phyloP scores from a whole-genome alignment of 768 basidiomycete genomes.

The Psilocybe tampanensis region DNA sequence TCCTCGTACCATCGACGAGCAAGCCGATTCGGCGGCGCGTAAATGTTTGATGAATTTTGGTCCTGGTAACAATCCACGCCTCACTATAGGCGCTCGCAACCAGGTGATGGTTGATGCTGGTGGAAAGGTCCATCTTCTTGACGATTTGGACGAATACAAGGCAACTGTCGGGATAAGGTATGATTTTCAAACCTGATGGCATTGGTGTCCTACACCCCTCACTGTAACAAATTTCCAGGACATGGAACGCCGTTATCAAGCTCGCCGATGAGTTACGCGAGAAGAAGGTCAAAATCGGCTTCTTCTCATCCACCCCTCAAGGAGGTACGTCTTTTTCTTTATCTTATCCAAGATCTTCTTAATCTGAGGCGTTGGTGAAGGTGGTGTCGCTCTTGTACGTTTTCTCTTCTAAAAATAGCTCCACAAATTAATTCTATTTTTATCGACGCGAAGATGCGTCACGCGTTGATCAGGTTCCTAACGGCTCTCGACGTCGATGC shows the following conservation, averaged over 20 bases:
- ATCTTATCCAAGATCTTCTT: conserved; percentile 8
- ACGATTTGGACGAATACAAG: conserved; percentile 78
- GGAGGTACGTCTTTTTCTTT: conserved; percentile 58
- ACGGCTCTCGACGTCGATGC: conserved; percentile 77
- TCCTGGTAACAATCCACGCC: conserved; percentile 81
- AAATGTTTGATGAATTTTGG: conserved; percentile 85
- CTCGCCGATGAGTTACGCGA: conserved; percentile 84
- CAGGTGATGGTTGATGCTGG: conserved; percentile 87
- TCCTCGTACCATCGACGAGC: conserved; percentile 77
- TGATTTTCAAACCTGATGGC: conserved; percentile 3
- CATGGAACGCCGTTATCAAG: conserved; percentile 82
- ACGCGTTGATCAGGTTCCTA: conserved; percentile 89
- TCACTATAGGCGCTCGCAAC: conserved; percentile 81
- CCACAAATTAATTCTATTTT: conserved; percentile 23
- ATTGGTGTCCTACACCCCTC: conserved; percentile 6
- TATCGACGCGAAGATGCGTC: conserved; percentile 74
- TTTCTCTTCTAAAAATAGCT: conserved; percentile 19
- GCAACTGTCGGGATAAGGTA: conserved; percentile 68
- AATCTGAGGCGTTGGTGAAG: conserved; percentile 37
- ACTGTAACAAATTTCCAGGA: conserved; percentile 33
- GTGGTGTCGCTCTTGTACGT: conserved; percentile 91
- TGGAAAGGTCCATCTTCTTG: conserved; percentile 84
- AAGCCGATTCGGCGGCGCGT: conserved; percentile 84
- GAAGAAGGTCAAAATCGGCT: conserved; percentile 87
- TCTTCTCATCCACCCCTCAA: conserved; percentile 96